Base-by-base conservation (phyloP, 2,329 filamentous ascomycete species). In the Ophiostoma angusticollis region DNA sequence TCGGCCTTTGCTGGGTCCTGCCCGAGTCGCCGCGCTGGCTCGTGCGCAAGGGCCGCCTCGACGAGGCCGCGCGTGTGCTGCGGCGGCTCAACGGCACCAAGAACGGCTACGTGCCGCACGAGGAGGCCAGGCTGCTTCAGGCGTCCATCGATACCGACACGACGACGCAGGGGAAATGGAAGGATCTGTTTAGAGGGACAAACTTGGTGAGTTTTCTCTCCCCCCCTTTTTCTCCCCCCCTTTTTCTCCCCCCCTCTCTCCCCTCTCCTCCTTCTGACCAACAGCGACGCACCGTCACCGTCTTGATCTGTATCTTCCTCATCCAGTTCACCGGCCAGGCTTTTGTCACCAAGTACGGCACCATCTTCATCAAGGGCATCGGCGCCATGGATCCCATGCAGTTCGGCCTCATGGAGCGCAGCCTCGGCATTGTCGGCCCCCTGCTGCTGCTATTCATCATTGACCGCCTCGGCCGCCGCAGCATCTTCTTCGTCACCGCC, bases 21-120 rank as follows among this genome's bases (percentile, higher is more conserved):
- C 46, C 42, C 13, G 44, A 46, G 34, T 48, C 46, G 14, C 46
- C 46, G 9, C 40, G 46, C 19, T 48, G 46, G 46, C 44, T 48
- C 1, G 33, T 47, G 4, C 43, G 43, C 6, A 41, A 40, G 16
- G 41, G 41, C 22, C 33, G 37, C 9, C 14, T 35, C 35, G 33
- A 42, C 11, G 29, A 43, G 3, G 45, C 45, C 16, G 31, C 41
- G 21, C 31, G 29, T 0, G 29, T 31, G 13, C 35, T 47, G 19
- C 25, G 22, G 8, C 35, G 41, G 9, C 39, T 47, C 18, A 40
- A 42, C 29, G 45, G 43, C 25, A 25, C 18, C 28, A 34, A 34
- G 6, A 27, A 25, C 12, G 45, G 39, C 29, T 47, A 45, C 33
- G 39, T 39, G 19, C 28, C 43, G 21, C 43, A 47, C n/a, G 40